A percentile compares a stretch with the other conserved stretches of the same genome.
Conservation (phyloP, 1,284 basidiomycete species). For the Rhodotorula glutinis region DNA sequence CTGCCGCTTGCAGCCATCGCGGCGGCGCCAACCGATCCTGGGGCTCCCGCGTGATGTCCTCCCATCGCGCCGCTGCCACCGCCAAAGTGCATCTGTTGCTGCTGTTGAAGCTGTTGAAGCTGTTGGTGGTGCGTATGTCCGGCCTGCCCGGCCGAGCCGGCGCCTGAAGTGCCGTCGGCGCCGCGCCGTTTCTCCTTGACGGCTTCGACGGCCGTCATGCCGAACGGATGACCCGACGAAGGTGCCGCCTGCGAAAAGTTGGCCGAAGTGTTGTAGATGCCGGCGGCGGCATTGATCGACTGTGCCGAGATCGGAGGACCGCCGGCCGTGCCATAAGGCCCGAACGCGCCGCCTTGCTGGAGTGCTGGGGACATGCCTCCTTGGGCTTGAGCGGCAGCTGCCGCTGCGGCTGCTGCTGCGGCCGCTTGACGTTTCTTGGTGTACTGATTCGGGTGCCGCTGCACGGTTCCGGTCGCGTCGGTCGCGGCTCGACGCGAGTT, state of each 20-base stretch:
- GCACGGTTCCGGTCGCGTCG: conserved; percentile 6
- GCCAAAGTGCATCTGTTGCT: too few relatives aligned
- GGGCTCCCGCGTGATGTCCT: not conserved
- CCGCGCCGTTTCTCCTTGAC: conserved; percentile 30
- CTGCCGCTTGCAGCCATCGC: conserved; percentile 10
- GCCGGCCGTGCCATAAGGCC: not conserved
- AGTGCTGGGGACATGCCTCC: not conserved
- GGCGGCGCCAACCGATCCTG: not conserved
- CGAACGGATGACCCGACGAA: conserved; percentile 13
- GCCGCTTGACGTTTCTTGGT: conserved; percentile 34
- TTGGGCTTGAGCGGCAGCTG: not conserved
- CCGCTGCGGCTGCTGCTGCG: not conserved
- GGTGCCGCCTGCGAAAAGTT: not conserved
- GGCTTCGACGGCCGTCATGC: conserved; percentile 28
- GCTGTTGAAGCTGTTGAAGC: too few relatives aligned
- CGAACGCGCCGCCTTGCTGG: conserved; percentile 8
- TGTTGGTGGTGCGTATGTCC: too few relatives aligned
- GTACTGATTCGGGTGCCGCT: conserved; percentile 40
- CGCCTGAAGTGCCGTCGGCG: not conserved
- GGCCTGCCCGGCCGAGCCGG: too few relatives aligned
- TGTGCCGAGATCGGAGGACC: conserved; percentile 7
- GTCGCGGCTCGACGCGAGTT: not conserved
- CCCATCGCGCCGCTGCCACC: not conserved
- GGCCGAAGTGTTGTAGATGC: conserved; percentile 14
- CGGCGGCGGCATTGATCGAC: conserved; percentile 9